Evolutionary conservation across 257 asterid species (phyloP), one percentile per base, ranked within the genome.

Genomic region (Voacanga thouarsii): DNA sequence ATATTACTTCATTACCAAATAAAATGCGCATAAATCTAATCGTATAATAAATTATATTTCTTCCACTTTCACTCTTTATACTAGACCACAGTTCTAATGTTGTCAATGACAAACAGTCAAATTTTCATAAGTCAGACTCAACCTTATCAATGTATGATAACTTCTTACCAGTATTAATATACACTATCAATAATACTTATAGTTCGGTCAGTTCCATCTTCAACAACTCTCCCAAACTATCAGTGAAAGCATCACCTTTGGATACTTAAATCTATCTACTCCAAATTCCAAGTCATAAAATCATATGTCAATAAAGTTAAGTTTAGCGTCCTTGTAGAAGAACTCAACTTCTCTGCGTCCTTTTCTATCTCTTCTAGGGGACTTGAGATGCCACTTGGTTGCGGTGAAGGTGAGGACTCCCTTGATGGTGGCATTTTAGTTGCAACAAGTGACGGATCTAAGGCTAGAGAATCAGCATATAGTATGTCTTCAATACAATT

Each of bases 401-500:
- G 71, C 15, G 89, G 89, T 9, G 89, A 86, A 68, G 89, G 89
- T 1, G 90, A 74, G 15, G 85, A 61, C 43, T 86, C 91, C 19
- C 75, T 60, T 0, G 84, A 77, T 12, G 78, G 80, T 55, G 75
- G 85, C 85, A 44, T 33, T 14, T 85, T 77, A 12, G 80, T 73
- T 8, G 60, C 70, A 14, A 86, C 87, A 7, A 88, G 80, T 14
- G 95, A 79, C 9, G 96, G 96, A 79, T 88, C 87, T 69, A 64
- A 82, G 3, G 89, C 81, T 8, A 89, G 80, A 28, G 92, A 86
- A 71, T 94, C 92, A 0, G 97, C 98, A n/a, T 88, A 88, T 5
- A 92, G 78, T 26, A 94, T 96, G 44, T 92, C 98, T 43, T 90
- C 92, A 4, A 94, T 89, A 56, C 96, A 88, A 3, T 89, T 85